A percentile compares a stretch with the other conserved stretches of the same genome.
These are phyloP conservation scores for Babjeviella inositovora DNA, from an alignment of 805 yeast genomes.

Conservation along the genomic window DNA sequence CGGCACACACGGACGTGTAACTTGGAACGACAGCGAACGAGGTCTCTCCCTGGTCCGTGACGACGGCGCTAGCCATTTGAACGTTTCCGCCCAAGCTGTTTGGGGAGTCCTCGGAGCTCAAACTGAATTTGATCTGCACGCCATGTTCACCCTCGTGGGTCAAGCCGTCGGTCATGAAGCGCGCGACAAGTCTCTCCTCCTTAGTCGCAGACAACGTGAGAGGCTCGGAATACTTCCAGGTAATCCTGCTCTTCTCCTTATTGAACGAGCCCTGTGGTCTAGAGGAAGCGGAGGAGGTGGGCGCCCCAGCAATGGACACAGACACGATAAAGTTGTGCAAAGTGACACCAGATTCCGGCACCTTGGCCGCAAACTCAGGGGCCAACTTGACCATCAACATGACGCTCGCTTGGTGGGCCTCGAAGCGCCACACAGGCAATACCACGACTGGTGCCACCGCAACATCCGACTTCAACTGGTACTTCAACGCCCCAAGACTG, in stretches of 20 bases:
- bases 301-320: conserved; percentile 46
- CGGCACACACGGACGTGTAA: conserved; percentile 28
- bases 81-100: conserved; percentile 1
- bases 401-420: conserved; percentile 70
- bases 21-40: conserved; percentile 28
- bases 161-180: conserved; percentile 61
- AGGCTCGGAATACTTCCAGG: conserved; percentile 54
- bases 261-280: conserved; percentile 89
- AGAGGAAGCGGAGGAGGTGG: conserved; percentile 61
- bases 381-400: conserved; percentile 54
- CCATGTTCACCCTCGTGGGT: conserved; percentile 68
- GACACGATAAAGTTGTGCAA: conserved; percentile 47
- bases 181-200: conserved; percentile 67
- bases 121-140: conserved; percentile 49
- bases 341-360: conserved; percentile 19
- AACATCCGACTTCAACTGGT: conserved; percentile 37
- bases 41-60: conserved; percentile 9
- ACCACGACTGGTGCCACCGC: conserved; percentile 51
- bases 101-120: conserved; percentile 16
- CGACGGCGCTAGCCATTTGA: conserved; percentile 5
- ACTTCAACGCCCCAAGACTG: conserved; percentile 73
- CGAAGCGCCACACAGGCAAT: conserved; percentile 83
- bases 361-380: conserved; percentile 18
- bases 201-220: conserved; percentile 16
- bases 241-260: conserved; percentile 70